Base-by-base conservation (phyloP, 2,329 filamentous ascomycete species). In the Arthrobotrys conoides region DNA sequence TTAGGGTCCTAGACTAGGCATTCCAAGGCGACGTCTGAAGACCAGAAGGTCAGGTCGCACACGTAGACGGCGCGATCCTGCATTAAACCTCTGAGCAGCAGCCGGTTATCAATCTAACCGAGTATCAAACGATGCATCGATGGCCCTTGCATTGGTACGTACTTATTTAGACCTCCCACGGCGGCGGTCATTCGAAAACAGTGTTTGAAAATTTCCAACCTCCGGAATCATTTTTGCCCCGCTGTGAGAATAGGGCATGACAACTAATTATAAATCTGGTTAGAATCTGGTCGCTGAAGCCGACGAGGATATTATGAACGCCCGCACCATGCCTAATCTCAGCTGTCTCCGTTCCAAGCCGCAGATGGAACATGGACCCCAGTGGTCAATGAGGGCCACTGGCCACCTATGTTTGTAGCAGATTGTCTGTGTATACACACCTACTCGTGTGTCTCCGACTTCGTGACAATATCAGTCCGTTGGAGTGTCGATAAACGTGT, bases 21-120 rank as follows among this genome's bases (percentile, higher is more conserved):
- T 27, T 22, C 44, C 30, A 76, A 71, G 49, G 66, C 67, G 66
- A 61, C 41, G 71, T 38, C 22, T 61, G 16, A 63, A 18, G 55
- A 48, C 36, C 57, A 38, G 53, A 12, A 36, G 9, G 2, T 46
- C 6, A 49, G 33, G 20, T 22, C 0, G 18, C 27, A 59, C n/a
- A 24, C 30, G 16, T 27, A 41, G 36, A 36, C 49, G 44, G 51
- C 66, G 66, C 66, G 53, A 61, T 61, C 66, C 66, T 53, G 49
- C 24, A 61, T 57, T 36, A 44, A 10, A 70, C 41, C 9, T 48
- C 24, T 22, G n/a, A 44, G 33, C 66, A 24, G 30, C 12, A 10
- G 41, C 44, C 18, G 44, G n/a, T 46, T 46, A 20, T 20, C 44
- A 20, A 46, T 70, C 27, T 20, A 70, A 59, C 51, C 51, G 51